Evolutionary conservation across 2,329 filamentous ascomycete genomes (phyloP), one percentile per base, ranked within the genome.

Genomic region (Sphaceloma murrayae): DNA sequence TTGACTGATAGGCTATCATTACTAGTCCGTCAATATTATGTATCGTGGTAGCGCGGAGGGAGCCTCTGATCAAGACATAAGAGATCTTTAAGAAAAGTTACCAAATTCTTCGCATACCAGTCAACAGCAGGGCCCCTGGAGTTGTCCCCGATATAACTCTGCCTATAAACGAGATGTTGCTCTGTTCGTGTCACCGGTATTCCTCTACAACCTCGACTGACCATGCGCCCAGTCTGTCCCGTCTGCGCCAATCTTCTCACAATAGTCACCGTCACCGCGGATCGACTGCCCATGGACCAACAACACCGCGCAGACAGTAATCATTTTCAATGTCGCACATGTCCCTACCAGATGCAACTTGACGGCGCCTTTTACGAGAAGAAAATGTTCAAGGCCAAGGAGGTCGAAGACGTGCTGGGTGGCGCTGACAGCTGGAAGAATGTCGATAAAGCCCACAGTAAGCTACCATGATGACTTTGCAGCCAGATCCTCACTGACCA

Each of bases 291-390:
- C 22, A 62, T 64, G 40, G 65, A 66, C 30, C 62, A 62, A 47
- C 53, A 61, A 14, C 55, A 60, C 46, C 54, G 52, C 40, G 56
- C 56, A 3, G 67, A 65, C 49, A 62, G 66, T 34, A 95, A 95
- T 69, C 82, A 87, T 47, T 86, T 96, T 64, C 86, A 94, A 66
- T 98, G 91, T 68, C 84, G 86, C 47, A 94, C 87, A 47, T 98
- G 91, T 56, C 89, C 91, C 3, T 98, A 94, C 69, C 80, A 93
- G 62, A 87, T 86, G 64, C 70, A 82, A 47, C 80, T 96, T 57
- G 79, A 80, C 53, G 75, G 80, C 56, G 77, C 80, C 49, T 83
- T 86, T 65, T 94, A 78, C 66, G 87, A 94, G 58, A 82, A 85
- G 54, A 82, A 82, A 53, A 62, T 63, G 21, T 87, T 91, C 72